Evolutionary conservation across 768 basidiomycete genomes (phyloP).

Genomic region (Agrocybe chaxingu): DNA sequence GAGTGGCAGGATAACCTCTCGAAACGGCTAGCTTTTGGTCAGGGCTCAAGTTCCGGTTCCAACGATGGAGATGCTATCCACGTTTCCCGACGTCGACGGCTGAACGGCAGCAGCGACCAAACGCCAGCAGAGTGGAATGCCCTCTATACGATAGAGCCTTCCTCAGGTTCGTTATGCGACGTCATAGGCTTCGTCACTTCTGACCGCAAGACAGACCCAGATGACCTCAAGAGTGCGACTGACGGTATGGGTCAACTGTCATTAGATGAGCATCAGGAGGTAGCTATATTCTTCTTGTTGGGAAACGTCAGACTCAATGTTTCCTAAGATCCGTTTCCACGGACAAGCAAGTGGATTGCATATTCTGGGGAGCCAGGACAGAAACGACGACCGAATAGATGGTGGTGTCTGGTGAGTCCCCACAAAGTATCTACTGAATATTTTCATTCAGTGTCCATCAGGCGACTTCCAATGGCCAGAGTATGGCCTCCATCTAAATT

Average conservation of each 20-base stretch:
- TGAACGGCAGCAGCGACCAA: conserved; percentile 30
- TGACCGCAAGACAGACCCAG: conserved; percentile 25
- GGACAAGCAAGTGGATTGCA: conserved; percentile 76
- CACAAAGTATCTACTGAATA: conserved; percentile 3
- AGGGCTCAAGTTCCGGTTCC: conserved; percentile 17
- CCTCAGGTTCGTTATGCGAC: conserved; percentile 15
- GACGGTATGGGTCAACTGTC: conserved; percentile 70
- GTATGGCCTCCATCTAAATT: conserved; percentile 65
- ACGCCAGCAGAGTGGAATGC: conserved; percentile 48
- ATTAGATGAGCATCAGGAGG: conserved; percentile 75
- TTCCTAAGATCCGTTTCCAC: conserved; percentile 73
- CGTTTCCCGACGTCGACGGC: conserved; percentile 43
- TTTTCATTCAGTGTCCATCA: conserved; percentile 23
- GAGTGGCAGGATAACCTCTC: conserved; percentile 81
- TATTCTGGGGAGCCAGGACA: conserved; percentile 61
- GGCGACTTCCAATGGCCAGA: conserved; percentile 72
- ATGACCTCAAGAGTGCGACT: conserved; percentile 41
- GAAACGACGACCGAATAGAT: conserved; percentile 64
- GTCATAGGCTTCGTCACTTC: not conserved
- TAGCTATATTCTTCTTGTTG: conserved; percentile 19
- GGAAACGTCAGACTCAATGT: not conserved
- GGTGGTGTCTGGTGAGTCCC: conserved; percentile 62
- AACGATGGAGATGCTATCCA: conserved; percentile 31
- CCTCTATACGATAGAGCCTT: conserved; percentile 56
- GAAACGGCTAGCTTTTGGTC: conserved; percentile 41